Conservation (phyloP, 2,329 filamentous ascomycete genomes). For the Pseudocercospora cruenta region DNA sequence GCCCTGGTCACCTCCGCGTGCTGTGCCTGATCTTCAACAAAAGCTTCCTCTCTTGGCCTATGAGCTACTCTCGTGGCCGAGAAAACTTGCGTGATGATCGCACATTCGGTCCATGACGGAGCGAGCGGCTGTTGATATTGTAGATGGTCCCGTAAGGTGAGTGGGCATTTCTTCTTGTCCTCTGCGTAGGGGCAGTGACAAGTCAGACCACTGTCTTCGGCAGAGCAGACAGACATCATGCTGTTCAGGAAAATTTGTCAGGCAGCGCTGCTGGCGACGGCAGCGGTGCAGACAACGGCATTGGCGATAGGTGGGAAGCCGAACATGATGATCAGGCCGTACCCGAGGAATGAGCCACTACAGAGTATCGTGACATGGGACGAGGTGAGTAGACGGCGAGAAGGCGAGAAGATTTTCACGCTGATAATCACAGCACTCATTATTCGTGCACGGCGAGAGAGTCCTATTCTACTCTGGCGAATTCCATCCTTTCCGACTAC, state of each 20-base stretch:
- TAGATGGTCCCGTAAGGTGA: not conserved
- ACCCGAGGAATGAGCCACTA: constrained; percentile 52
- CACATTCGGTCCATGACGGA: constrained; percentile 14
- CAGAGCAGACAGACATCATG: constrained; percentile 17
- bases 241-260: constrained; percentile 31
- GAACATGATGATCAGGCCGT: constrained; percentile 53
- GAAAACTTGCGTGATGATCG: constrained; percentile 7
- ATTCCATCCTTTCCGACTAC: constrained; percentile 70
- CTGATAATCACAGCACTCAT: constrained; percentile 53
- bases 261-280: constrained; percentile 31
- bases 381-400: constrained; percentile 42
- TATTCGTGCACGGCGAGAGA: constrained; percentile 71
- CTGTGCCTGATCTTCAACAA: constrained; percentile 25
- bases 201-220: not conserved
- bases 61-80: not conserved
- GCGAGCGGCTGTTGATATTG: constrained; percentile 15
- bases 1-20: constrained; percentile 5
- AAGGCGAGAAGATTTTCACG: not conserved
- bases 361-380: constrained; percentile 72
- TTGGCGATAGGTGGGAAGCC: constrained; percentile 55
- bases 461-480: constrained; percentile 74
- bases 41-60: constrained; percentile 19
- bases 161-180: not conserved
- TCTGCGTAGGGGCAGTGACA: not conserved
- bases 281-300: constrained; percentile 38